Evolutionary conservation across 768 basidiomycete species (phyloP).

Genomic region (Hygrophoropsis aurantiaca): DNA sequence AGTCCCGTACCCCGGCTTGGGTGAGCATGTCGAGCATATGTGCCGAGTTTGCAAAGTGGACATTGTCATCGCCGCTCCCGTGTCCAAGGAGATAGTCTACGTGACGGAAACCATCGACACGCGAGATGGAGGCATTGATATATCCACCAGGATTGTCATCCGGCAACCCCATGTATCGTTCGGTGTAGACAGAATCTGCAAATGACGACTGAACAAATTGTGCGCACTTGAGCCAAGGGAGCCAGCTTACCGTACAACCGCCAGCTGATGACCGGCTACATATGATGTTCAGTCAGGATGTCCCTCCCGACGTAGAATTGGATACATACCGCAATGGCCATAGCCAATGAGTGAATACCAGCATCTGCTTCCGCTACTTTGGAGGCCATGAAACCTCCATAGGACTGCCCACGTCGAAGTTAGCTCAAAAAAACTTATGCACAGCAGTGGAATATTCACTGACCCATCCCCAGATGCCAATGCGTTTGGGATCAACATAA

Average conservation of each 20-base stretch:
- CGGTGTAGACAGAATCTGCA: conserved; percentile 93
- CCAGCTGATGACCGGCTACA: conserved; percentile 87
- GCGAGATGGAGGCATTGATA: conserved; percentile 81
- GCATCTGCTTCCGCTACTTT: conserved; percentile 92
- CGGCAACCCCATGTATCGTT: conserved; percentile 93
- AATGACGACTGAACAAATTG: background rate
- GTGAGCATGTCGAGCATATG: conserved; percentile 94
- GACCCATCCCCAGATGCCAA: conserved; percentile 99
- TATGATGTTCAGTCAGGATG: conserved; percentile 8
- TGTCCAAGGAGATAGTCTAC: conserved; percentile 85
- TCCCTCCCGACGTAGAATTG: conserved; percentile 1
- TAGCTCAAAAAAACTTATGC: background rate
- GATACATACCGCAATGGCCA: conserved; percentile 79
- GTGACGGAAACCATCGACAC: conserved; percentile 83
- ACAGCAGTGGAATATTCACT: conserved; percentile 24
- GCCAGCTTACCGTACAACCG: conserved; percentile 62
- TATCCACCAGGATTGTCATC: conserved; percentile 83
- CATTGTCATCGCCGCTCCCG: conserved; percentile 95
- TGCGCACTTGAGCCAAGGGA: background rate
- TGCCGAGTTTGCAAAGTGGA: conserved; percentile 91
- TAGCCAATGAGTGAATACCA: conserved; percentile 86
- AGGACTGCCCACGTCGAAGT: conserved; percentile 59
- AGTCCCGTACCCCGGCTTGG: conserved; percentile 63
- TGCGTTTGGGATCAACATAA: conserved; percentile 85
- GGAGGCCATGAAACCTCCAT: conserved; percentile 94